These are phyloP conservation scores for Cyanidioschyzon merolae DNA, from an alignment of 23 red algal genomes.

Conservation along the genomic window DNA sequence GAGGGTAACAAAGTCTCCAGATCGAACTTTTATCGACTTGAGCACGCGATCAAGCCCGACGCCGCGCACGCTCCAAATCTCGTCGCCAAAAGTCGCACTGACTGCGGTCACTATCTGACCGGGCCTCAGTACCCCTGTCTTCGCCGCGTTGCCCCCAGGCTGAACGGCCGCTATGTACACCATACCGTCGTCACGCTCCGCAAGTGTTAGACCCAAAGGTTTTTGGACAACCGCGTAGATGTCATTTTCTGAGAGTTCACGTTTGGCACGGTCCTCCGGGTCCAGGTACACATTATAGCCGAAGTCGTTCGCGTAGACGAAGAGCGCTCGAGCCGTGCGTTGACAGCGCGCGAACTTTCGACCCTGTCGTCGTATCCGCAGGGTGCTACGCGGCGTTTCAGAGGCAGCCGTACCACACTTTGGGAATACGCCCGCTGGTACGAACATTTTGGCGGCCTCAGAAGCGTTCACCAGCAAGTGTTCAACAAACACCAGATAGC, in stretches of 20 bases:
- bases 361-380: not conserved
- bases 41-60: slow-evolving; percentile 87
- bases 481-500: no score
- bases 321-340: not conserved
- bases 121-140: slow-evolving; percentile 46
- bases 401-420: no score
- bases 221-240: slow-evolving; percentile 58
- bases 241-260: slow-evolving; percentile 40
- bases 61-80: slow-evolving; percentile 90
- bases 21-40: slow-evolving; percentile 80
- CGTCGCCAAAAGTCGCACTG: slow-evolving; percentile 93
- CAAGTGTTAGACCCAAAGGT: slow-evolving; percentile 76
- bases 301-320: slow-evolving; percentile 12
- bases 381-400: no score
- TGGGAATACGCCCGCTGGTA: no score
- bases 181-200: slow-evolving; percentile 97
- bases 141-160: slow-evolving; percentile 78
- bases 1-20: slow-evolving; percentile 79
- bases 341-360: not conserved
- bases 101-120: slow-evolving; percentile 92
- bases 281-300: slow-evolving; percentile 99
- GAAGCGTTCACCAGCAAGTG: no score
- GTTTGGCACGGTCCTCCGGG: slow-evolving; percentile 57
- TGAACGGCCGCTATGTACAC: slow-evolving; percentile 79
- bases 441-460: no score